A percentile compares a stretch with the other conserved stretches of the same genome.
These are phyloP conservation scores for Aureococcus anophagefferens DNA, from an alignment of 108 stramenopile species.

Conservation along the genomic window DNA sequence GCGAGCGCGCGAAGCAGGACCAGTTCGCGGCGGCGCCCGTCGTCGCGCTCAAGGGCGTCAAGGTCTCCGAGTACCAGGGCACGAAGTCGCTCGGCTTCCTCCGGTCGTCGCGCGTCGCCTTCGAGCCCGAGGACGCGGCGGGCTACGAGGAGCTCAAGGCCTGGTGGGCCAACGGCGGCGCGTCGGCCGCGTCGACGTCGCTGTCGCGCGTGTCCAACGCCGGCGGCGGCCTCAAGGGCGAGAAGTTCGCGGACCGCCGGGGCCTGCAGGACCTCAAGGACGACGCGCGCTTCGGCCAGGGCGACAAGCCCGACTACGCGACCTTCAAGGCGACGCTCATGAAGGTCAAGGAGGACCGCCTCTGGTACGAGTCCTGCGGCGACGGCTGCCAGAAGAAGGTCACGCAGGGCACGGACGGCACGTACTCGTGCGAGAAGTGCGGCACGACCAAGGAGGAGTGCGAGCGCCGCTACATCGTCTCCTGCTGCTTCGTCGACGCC, in stretches of 20 bases:
- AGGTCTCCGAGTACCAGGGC: slow-evolving; percentile 35
- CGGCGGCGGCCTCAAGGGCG: slow-evolving; percentile 3
- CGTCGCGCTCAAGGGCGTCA: slow-evolving; percentile 35
- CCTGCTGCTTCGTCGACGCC: slow-evolving; percentile 63
- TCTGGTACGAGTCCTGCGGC: slow-evolving; percentile 43
- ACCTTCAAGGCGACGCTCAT: slow-evolving; percentile 28
- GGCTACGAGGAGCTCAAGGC: slow-evolving; percentile 4
- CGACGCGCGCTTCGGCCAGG: slow-evolving; percentile 23
- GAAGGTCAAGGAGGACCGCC: slow-evolving; percentile 22
- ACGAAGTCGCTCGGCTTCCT: slow-evolving; percentile 22
- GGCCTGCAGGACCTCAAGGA: too few species aligned
- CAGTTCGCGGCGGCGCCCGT: slow-evolving; percentile 26
- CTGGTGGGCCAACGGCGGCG: slow-evolving; percentile 1
- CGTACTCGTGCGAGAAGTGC: slow-evolving; percentile 28
- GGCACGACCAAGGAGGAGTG: slow-evolving; percentile 59
- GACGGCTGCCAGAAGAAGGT: background rate
- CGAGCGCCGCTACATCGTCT: slow-evolving; percentile 75
- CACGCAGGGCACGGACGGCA: too few species aligned
- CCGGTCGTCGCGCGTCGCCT: slow-evolving; percentile 16
- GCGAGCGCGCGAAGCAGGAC: slow-evolving; percentile 17
- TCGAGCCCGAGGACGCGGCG: slow-evolving; percentile 19
- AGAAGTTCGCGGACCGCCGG: too few species aligned
- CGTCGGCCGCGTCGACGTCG: background rate
- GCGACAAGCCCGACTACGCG: slow-evolving; percentile 36
- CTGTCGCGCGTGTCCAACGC: slow-evolving; percentile 8